Evolutionary conservation across 176 grass and related monocot genomes (phyloP), one percentile per base, ranked within the genome.

Genomic region (Musa itinerans): DNA sequence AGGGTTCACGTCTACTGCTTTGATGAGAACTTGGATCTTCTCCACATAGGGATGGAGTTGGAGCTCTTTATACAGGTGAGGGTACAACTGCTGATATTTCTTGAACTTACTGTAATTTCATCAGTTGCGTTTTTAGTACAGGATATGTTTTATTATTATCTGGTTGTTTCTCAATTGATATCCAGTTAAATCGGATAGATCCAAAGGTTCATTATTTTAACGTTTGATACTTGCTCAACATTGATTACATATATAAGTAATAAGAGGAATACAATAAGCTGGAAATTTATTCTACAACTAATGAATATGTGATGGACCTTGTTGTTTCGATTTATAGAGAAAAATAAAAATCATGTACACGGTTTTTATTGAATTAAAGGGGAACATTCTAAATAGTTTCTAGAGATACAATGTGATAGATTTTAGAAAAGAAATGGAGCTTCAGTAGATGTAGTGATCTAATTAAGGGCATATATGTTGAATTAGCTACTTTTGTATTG

Each of bases 1-100:
- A 87, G 95, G 76, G 95, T 98, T 55, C 95, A 98, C 79, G 95
- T 99, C 2, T 94, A 87, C 80, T 84, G 86, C 84, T 99, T 99
- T 76, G 86, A 99, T 68, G 71, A 74, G 77, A 91, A 87, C 43
- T 81, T 99, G 82, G 84, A 93, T 82, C 83, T 99, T 74, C 62
- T 94, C 16, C 86, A 87, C 65, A 99, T 99, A 63, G 95, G 88
- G 20, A 86, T 83, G 63, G 82, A 93, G 73, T 86, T 94, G 76
- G 95, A 99, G 84, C 83, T 99, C 21, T 99, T 99, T 86, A 76
- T 85, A 65, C 95, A 99, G 88, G 95, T 98, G 81, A 80, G 1
- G 29, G 12, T 70, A 72, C 61, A 7, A 50, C 66, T 88, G 65
- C 43, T 27, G n/a, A 9, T 48, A 9, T 14, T 69, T 69, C 69